phyloP scores from a whole-genome alignment of 2,329 filamentous ascomycete genomes.

The Alternaria conjuncta region DNA sequence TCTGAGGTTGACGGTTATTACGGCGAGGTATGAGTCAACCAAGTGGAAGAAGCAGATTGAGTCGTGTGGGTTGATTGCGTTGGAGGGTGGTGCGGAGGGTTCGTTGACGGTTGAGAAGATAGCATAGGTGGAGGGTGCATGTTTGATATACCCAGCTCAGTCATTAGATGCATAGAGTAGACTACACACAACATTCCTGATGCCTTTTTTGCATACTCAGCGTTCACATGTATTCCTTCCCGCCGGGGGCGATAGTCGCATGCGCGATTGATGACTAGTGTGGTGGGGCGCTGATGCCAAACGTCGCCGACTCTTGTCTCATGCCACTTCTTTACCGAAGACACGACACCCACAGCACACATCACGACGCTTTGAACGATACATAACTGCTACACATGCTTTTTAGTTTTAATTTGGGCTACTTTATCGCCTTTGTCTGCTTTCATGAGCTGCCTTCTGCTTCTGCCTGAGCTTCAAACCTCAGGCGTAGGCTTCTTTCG shows the following conservation, averaged over 20 bases:
- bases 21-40: slow-evolving; percentile 73
- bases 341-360: neutral
- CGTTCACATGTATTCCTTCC: no score
- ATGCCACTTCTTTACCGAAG: neutral
- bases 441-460: neutral
- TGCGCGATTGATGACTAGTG: neutral
- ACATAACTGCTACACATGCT: no score
- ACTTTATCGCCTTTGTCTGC: neutral
- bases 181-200: neutral
- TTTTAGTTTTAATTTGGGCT: no score
- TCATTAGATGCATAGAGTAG: neutral
- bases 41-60: slow-evolving; percentile 81
- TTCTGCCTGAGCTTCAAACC: neutral
- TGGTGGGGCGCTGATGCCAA: neutral
- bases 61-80: slow-evolving; percentile 54
- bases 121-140: neutral
- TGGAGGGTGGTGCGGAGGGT: slow-evolving; percentile 31
- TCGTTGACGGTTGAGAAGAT: slow-evolving; percentile 30
- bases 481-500: neutral
- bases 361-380: neutral
- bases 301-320: neutral
- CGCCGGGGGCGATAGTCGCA: no score
- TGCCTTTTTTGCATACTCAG: neutral
- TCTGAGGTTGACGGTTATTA: slow-evolving; percentile 76
- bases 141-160: neutral